Base-by-base conservation (phyloP, 2,329 filamentous ascomycete species). In the Cladosporium sphaerospermum region DNA sequence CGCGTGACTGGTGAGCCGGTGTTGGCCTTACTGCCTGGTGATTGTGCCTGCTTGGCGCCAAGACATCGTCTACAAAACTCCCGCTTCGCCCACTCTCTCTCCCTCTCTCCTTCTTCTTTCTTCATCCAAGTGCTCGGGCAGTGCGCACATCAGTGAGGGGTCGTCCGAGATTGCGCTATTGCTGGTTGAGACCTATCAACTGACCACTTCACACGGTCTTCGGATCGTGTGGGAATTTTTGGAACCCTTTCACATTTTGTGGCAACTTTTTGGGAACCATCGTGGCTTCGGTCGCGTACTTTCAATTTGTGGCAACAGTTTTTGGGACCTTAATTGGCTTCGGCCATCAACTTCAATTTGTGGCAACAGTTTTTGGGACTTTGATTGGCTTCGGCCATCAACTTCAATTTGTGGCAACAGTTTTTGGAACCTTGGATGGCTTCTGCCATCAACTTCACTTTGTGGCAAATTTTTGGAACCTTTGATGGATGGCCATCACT, bases 91-190 rank as follows among this genome's bases (percentile, higher is more conserved):
- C 36, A 8, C 36, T 14, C 10, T 39, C 36, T 39, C n/a, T 39
- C n/a, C 36, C 16, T 39, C 13, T 14, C 16, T 39, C 16, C 36
- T 39, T 39, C 36, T 39, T 14, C n/a, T 39, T 7, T 39, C 36
- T 14, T 14, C 73, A 82, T 82, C 78, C 75, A 69, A 78, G 82
- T 85, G 83, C 83, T 84, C 74, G 82, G 84, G 86, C 84, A 81
- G 85, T 86, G 88, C 80, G 83, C 81, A 80, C 84, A 82, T 81
- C 84, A 85, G 83, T 89, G 86, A 89, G 83, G 86, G 88, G 84
- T 83, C 80, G 83, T 89, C 86, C 82, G 86, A 89, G 84, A 82
- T 81, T 79, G 81, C 80, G 79, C 88, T 88, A 87, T 88, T 89
- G 86, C 86, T 89, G 87, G 84, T 88, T 88, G 84, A 87, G 86